Evolutionary conservation across 257 asterid species (phyloP).

Genomic region (Mitragyna speciosa): DNA sequence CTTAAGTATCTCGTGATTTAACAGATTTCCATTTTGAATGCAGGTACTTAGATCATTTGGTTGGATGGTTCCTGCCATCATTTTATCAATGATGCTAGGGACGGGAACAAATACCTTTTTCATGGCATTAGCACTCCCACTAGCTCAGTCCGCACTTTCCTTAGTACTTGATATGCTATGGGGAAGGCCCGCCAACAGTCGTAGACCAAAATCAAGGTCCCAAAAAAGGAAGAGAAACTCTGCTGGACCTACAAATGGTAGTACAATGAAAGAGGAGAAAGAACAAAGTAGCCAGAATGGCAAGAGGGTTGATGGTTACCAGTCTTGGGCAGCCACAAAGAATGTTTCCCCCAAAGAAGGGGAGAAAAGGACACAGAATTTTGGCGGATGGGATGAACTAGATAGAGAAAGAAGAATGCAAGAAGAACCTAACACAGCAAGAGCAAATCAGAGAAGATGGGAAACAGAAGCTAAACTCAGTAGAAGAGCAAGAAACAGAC

Average conservation of each 20-base stretch:
- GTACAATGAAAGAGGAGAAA: slow-evolving; percentile 38
- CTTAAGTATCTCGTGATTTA: neutral
- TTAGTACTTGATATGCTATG: slow-evolving; percentile 48
- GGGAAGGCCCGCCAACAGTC: slow-evolving; percentile 42
- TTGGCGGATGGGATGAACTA: slow-evolving; percentile 96
- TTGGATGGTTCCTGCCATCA: slow-evolving; percentile 85
- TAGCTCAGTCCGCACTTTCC: slow-evolving; percentile 72
- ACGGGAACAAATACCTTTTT: slow-evolving; percentile 51
- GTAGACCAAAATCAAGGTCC: slow-evolving; percentile 41
- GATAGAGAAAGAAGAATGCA: slow-evolving; percentile 41
- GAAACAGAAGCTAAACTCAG: slow-evolving; percentile 39
- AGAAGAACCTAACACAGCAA: slow-evolving; percentile 23
- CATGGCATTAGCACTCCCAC: slow-evolving; percentile 78
- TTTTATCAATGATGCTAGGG: slow-evolving; percentile 55
- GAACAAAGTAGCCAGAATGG: slow-evolving; percentile 29
- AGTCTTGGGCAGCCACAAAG: slow-evolving; percentile 50
- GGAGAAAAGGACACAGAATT: slow-evolving; percentile 26
- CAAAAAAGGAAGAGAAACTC: slow-evolving; percentile 43
- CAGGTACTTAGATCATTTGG: slow-evolving; percentile 73
- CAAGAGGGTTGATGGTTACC: slow-evolving; percentile 38
- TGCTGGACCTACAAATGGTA: slow-evolving; percentile 29
- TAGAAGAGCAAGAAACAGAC: slow-evolving; percentile 49
- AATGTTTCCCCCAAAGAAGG: slow-evolving; percentile 30
- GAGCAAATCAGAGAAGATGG: slow-evolving; percentile 22
- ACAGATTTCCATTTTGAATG: slow-evolving; percentile 10